phyloP scores from a whole-genome alignment of 169 alveolate species.

The Eimeria necatrix region DNA sequence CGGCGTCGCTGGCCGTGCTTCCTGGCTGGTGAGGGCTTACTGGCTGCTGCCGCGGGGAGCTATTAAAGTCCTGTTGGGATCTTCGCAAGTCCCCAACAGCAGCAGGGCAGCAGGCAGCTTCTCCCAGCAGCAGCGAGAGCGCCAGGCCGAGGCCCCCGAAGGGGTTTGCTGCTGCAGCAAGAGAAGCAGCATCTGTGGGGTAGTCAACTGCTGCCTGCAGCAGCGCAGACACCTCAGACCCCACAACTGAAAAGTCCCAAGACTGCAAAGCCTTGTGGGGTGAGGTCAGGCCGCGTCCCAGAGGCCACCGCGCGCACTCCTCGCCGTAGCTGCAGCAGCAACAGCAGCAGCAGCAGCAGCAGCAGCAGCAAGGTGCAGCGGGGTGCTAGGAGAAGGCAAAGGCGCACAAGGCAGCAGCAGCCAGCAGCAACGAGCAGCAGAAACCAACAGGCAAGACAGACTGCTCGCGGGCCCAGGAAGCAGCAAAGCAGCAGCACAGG shows the following conservation, averaged over 20 bases:
- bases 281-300: constrained; percentile 12
- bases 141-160: constrained; percentile 54
- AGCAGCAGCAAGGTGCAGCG: constrained; percentile 19
- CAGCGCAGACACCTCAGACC: constrained; percentile 25
- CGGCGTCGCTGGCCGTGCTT: background rate
- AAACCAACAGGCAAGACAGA: background rate
- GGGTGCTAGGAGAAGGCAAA: background rate
- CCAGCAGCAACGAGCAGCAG: background rate
- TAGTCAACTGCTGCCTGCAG: constrained; percentile 31
- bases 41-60: constrained; percentile 19
- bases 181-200: constrained; percentile 32
- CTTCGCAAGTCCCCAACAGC: background rate
- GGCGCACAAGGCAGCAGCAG: background rate
- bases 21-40: background rate
- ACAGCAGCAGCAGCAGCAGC: constrained; percentile 13
- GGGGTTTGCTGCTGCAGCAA: constrained; percentile 65
- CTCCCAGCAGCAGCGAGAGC: constrained; percentile 3
- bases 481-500: background rate
- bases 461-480: background rate
- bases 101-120: constrained; percentile 47
- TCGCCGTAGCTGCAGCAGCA: constrained; percentile 45
- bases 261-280: constrained; percentile 50
- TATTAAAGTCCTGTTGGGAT: background rate
- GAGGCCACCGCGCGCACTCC: constrained; percentile 27
- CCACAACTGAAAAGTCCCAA: background rate